A percentile compares a stretch with the other conserved stretches of the same genome.
phyloP scores from a whole-genome alignment of 139 green algal genomes.

The Eudorina sp. region DNA sequence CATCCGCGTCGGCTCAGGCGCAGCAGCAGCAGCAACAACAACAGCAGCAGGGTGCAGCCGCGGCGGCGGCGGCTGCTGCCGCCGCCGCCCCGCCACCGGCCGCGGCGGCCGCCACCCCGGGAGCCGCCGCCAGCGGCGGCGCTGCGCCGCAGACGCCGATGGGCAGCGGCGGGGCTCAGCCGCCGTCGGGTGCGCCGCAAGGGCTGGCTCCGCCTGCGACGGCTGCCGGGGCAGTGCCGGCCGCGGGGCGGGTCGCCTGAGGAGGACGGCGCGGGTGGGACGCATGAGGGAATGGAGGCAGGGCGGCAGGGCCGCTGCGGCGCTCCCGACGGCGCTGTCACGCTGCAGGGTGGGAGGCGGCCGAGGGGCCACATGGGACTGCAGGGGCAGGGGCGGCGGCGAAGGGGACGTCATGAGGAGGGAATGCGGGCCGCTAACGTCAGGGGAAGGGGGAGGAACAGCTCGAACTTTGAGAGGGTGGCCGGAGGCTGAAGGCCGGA shows the following conservation, averaged over 20 bases:
- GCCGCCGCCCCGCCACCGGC: neutral
- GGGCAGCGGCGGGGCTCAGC: neutral
- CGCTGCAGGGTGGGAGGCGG: no score
- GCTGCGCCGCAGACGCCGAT: neutral
- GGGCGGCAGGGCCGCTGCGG: no score
- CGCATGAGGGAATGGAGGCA: no score
- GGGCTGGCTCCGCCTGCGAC: neutral
- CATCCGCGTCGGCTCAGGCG: conserved; percentile 43
- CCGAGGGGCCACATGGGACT: no score
- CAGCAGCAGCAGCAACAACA: conserved; percentile 5
- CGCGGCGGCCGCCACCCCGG: neutral
- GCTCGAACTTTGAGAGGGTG: no score
- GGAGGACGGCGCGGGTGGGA: no score
- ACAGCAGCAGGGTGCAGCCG: neutral
- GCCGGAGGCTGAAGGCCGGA: no score
- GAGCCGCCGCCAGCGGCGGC: neutral
- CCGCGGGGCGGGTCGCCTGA: neutral
- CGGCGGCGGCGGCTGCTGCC: neutral
- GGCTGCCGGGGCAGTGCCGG: neutral
- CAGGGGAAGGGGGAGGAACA: no score
- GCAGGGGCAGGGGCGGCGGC: no score
- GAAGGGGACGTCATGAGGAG: no score
- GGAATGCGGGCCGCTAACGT: no score
- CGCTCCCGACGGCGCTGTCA: no score
- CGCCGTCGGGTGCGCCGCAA: neutral